Percentiles rank a stretch among this genome's conserved stretches.
These are phyloP conservation scores for Tylopilus rubrobrunneus DNA, from an alignment of 768 basidiomycete genomes.

Conservation along the genomic window DNA sequence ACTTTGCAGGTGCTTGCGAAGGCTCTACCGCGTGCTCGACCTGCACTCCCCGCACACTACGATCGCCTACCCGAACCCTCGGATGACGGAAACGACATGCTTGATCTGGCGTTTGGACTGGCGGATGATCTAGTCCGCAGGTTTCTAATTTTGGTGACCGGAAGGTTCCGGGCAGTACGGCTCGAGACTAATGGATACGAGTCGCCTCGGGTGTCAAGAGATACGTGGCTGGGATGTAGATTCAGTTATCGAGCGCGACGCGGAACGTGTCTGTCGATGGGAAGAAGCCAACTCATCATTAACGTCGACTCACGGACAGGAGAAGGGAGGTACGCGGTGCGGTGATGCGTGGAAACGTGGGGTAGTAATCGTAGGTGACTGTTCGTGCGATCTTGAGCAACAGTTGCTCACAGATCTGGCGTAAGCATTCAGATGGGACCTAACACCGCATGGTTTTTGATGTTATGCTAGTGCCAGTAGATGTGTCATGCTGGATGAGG, in stretches of 20 bases:
- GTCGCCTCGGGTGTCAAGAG: constrained; percentile 73
- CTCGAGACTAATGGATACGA: constrained; percentile 80
- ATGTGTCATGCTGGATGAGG: too few relatives aligned
- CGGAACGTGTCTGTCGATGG: constrained; percentile 97
- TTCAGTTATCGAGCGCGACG: constrained; percentile 86
- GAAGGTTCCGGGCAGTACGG: too few relatives aligned
- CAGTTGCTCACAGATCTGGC: too few relatives aligned
- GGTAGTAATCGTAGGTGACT: constrained; percentile 11
- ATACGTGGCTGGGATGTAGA: constrained; percentile 80
- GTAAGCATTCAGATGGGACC: too few relatives aligned
- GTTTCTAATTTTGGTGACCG: too few relatives aligned
- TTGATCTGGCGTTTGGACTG: constrained; percentile 96
- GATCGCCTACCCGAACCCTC: constrained; percentile 88
- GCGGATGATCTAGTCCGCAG: constrained; percentile 47
- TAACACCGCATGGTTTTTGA: too few relatives aligned
- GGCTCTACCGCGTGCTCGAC: constrained; percentile 96
- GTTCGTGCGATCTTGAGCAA: constrained; percentile 58
- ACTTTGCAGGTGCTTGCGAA: constrained; percentile 81
- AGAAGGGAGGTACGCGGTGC: constrained; percentile 28
- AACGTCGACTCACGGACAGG: background rate
- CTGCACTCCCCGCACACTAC: constrained; percentile 64
- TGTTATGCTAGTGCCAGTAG: too few relatives aligned
- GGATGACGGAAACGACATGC: constrained; percentile 98
- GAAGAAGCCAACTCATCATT: constrained; percentile 51
- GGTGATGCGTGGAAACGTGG: background rate